A percentile compares a stretch with the other conserved stretches of the same genome.
Conservation (phyloP, 108 stramenopile genomes). For the Mayamaea pseudoterrestris region DNA sequence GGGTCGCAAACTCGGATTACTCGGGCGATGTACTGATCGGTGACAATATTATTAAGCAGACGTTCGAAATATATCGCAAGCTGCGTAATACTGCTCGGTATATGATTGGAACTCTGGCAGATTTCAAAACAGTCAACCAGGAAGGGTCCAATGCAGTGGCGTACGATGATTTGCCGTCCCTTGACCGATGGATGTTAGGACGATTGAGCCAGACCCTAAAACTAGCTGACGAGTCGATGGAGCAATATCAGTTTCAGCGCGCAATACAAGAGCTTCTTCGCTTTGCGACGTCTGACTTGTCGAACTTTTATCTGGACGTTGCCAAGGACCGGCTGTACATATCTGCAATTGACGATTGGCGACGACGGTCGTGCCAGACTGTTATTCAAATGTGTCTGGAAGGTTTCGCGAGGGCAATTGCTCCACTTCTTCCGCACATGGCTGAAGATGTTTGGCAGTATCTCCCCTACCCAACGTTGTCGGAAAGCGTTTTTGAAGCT, state of each 20-base stretch:
- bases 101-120: constrained; percentile 87
- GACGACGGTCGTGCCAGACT: constrained; percentile 87
- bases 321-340: constrained; percentile 97
- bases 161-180: constrained; percentile 77
- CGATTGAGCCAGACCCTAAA: constrained; percentile 55
- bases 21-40: constrained; percentile 89
- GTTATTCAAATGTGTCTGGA: constrained; percentile 76
- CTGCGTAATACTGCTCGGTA: constrained; percentile 93
- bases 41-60: constrained; percentile 88
- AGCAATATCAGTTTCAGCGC: constrained; percentile 75
- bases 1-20: constrained; percentile 97
- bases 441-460: constrained; percentile 97
- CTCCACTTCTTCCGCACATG: constrained; percentile 94
- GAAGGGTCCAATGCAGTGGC: constrained; percentile 41
- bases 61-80: constrained; percentile 90
- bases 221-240: constrained; percentile 82
- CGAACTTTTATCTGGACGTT: constrained; percentile 94
- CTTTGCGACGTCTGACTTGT: constrained; percentile 87
- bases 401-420: constrained; percentile 73
- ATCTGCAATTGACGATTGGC: constrained; percentile 66
- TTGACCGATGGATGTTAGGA: constrained; percentile 96
- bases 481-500: constrained; percentile 72
- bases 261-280: constrained; percentile 77
- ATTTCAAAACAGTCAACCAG: constrained; percentile 65
- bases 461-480: constrained; percentile 54